Evolutionary conservation across 2,329 filamentous ascomycete species (phyloP).

Genomic region (Raffaelea albimanens): DNA sequence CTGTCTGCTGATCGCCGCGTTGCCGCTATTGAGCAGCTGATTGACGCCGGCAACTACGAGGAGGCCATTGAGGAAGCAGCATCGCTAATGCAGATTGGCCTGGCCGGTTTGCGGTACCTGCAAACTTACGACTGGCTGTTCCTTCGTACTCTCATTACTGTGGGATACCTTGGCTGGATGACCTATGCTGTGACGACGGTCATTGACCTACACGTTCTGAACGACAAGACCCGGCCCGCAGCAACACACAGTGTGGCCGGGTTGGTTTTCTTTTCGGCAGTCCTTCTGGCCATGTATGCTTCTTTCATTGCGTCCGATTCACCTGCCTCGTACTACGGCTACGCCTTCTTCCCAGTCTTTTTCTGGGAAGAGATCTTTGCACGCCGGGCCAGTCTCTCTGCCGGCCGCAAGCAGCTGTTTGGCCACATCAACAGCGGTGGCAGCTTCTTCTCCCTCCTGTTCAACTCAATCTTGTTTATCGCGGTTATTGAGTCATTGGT

Average conservation of each 20-base stretch:
- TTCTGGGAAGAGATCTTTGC: conserved; percentile 97
- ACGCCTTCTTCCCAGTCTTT: conserved; percentile 81
- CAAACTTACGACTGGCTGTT: conserved; percentile 99
- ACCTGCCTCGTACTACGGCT: conserved; percentile 77
- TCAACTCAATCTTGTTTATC: conserved; percentile 61
- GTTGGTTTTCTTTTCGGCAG: conserved; percentile 60
- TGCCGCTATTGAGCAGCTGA: conserved; percentile 56
- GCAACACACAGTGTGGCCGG: conserved; percentile 53
- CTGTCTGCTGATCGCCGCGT: conserved; percentile 54
- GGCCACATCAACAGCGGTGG: conserved; percentile 54
- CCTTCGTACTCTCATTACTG: conserved; percentile 74
- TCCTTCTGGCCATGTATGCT: conserved; percentile 67
- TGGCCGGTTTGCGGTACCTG: conserved; percentile 82
- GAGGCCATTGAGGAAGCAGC: conserved; percentile 73
- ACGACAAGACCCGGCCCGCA: conserved; percentile 53
- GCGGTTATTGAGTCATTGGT: conserved; percentile 71
- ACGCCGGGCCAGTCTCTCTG: conserved; percentile 56
- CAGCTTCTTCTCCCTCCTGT: conserved; percentile 40
- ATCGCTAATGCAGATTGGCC: conserved; percentile 63
- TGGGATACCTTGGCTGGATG: conserved; percentile 93
- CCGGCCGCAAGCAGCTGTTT: conserved; percentile 61
- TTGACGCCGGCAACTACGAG: conserved; percentile 56
- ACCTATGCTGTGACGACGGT: conserved; percentile 84
- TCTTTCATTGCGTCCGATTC: conserved; percentile 73
- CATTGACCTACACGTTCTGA: conserved; percentile 77